phyloP scores from a whole-genome alignment of 1,139 yeast species.

The Debaryomyces nepalensis region DNA sequence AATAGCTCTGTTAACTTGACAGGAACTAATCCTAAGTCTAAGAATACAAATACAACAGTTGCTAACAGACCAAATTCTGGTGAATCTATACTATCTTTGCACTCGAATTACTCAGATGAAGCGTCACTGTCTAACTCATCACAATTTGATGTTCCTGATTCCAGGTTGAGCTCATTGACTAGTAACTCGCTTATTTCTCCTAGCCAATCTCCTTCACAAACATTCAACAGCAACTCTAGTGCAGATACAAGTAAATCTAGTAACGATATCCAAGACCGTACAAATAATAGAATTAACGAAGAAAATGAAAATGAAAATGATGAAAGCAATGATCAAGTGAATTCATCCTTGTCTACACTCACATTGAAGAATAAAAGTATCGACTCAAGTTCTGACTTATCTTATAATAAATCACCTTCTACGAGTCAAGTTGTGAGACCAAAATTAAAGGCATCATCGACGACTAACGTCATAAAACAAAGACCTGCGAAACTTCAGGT shows the following conservation, averaged over 20 bases:
- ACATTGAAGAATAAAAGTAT: slow-evolving; percentile 20
- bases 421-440: slow-evolving; percentile 8
- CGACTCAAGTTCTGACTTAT: slow-evolving; percentile 12
- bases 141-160: slow-evolving; percentile 42
- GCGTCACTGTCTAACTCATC: slow-evolving; percentile 39
- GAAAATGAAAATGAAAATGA: slow-evolving; percentile 18
- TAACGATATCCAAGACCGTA: slow-evolving; percentile 6
- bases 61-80: slow-evolving; percentile 38
- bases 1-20: slow-evolving; percentile 18
- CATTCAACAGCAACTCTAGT: slow-evolving; percentile 17
- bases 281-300: slow-evolving; percentile 13
- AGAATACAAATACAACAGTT: slow-evolving; percentile 14
- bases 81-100: slow-evolving; percentile 43
- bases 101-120: slow-evolving; percentile 42
- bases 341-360: slow-evolving; percentile 31
- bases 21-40: slow-evolving; percentile 8
- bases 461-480: slow-evolving; percentile 11
- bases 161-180: slow-evolving; percentile 46
- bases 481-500: slow-evolving; percentile 9
- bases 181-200: slow-evolving; percentile 35
- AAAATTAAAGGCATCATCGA: slow-evolving; percentile 16
- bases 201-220: slow-evolving; percentile 27
- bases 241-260: slow-evolving; percentile 6
- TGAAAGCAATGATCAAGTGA: slow-evolving; percentile 18
- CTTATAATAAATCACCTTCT: slow-evolving; percentile 10